Conservation (phyloP, 768 basidiomycete species). For the Leccinum pellstonianum region DNA sequence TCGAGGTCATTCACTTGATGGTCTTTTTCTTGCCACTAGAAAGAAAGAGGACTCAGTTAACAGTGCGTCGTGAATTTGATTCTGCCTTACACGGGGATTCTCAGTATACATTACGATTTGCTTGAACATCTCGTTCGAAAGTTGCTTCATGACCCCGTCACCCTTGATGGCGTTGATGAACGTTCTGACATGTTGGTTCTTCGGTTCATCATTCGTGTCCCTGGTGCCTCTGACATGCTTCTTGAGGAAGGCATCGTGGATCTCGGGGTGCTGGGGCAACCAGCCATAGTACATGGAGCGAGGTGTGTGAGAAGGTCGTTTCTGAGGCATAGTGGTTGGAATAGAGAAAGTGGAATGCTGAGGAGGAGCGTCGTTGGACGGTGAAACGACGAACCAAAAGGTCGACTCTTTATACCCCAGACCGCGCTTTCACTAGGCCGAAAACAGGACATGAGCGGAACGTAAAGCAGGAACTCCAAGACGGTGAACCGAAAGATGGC, state of each 20-base stretch:
- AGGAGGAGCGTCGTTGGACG: neutral
- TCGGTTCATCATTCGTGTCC: too few species aligned
- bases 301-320: neutral
- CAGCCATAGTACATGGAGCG: constrained; percentile 1
- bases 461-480: neutral
- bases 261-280: neutral
- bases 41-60: neutral
- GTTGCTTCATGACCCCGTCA: neutral
- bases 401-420: neutral
- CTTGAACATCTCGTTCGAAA: neutral
- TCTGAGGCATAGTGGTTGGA: neutral
- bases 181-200: neutral
- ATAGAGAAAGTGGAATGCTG: neutral
- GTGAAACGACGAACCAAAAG: neutral
- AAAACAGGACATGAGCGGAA: neutral
- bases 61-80: neutral
- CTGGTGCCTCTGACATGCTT: neutral
- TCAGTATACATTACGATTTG: neutral
- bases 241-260: neutral
- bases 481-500: neutral
- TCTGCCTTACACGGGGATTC: neutral
- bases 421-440: neutral
- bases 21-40: neutral
- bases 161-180: neutral
- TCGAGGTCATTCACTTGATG: neutral